Evolutionary conservation across 495 filamentous ascomycete species (phyloP).

Genomic region (Aspergillus bertholletiae): DNA sequence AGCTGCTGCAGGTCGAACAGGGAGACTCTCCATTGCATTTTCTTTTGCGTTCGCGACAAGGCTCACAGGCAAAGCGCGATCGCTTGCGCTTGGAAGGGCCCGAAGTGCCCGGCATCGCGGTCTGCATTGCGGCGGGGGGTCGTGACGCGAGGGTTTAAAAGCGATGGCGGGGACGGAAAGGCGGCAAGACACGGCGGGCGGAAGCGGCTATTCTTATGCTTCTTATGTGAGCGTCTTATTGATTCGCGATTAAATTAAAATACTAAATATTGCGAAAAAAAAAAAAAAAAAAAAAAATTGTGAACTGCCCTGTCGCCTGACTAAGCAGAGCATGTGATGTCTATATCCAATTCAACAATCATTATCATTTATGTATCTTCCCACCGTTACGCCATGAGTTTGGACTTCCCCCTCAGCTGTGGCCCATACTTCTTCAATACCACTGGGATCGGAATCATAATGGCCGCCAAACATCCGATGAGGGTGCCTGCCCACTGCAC

Average conservation of each 20-base stretch:
- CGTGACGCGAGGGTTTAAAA: too few species aligned
- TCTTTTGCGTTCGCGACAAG: slow-evolving; percentile 47
- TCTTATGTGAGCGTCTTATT: too few species aligned
- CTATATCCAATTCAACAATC: too few species aligned
- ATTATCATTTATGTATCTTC: too few species aligned
- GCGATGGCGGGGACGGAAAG: neutral
- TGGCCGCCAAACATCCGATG: slow-evolving; percentile 63
- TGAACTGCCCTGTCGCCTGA: neutral
- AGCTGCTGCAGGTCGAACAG: slow-evolving; percentile 40
- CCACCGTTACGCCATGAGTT: too few species aligned
- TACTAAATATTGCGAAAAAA: too few species aligned
- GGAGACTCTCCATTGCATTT: slow-evolving; percentile 45
- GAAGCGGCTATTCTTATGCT: too few species aligned
- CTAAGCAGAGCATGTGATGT: neutral
- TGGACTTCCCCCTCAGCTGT: slow-evolving; percentile 49
- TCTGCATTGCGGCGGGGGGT: neutral
- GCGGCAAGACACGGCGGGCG: neutral
- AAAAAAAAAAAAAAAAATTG: too few species aligned
- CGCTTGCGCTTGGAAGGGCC: slow-evolving; percentile 27
- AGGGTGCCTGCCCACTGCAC: slow-evolving; percentile 72
- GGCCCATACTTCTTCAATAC: slow-evolving; percentile 60
- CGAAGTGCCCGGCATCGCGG: neutral
- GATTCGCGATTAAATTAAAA: too few species aligned
- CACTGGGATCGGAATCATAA: slow-evolving; percentile 70
- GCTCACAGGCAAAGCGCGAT: slow-evolving; percentile 39